A percentile compares a stretch with the other conserved stretches of the same genome.
These are phyloP conservation scores for Stachybotrys elegans DNA, from an alignment of 2,329 filamentous ascomycete genomes.

Conservation along the genomic window DNA sequence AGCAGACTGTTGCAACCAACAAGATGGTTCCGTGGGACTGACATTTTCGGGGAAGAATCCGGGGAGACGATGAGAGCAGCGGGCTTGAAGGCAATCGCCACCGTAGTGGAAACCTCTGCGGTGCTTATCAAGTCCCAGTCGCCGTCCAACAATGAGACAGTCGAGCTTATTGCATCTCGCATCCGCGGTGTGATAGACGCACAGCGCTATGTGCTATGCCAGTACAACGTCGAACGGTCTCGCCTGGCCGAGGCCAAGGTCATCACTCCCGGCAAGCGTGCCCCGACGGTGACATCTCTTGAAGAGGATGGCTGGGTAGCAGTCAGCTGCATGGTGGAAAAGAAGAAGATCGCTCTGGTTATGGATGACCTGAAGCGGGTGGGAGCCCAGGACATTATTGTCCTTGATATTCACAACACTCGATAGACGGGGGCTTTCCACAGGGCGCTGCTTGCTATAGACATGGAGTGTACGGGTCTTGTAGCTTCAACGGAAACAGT, in stretches of 20 bases:
- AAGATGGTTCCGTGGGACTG: constrained; percentile 6
- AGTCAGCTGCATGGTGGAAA: constrained; percentile 90
- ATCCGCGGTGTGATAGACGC: constrained; percentile 94
- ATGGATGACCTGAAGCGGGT: constrained; percentile 79
- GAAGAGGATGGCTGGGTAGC: constrained; percentile 91
- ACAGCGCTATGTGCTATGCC: constrained; percentile 89
- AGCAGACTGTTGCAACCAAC: too few relatives aligned
- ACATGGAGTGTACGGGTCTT: not conserved
- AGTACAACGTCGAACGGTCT: constrained; percentile 82
- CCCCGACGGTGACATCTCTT: constrained; percentile 83
- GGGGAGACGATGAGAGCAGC: constrained; percentile 98
- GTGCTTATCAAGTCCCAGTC: constrained; percentile 88
- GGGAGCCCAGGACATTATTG: constrained; percentile 80
- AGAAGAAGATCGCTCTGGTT: constrained; percentile 74
- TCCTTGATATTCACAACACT: constrained; percentile 81
- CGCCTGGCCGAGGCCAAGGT: constrained; percentile 62
- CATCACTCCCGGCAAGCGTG: constrained; percentile 90
- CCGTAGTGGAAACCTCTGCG: constrained; percentile 81
- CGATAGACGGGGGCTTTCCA: constrained; percentile 31
- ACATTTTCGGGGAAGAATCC: constrained; percentile 59
- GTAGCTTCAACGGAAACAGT: too few relatives aligned
- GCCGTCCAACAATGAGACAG: constrained; percentile 72
- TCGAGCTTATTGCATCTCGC: constrained; percentile 78
- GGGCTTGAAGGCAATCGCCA: constrained; percentile 89
- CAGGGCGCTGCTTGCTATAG: too few relatives aligned